Evolutionary conservation across 208 protist species (phyloP), one percentile per base, ranked within the genome.

Genomic region (Leishmania arabica): DNA sequence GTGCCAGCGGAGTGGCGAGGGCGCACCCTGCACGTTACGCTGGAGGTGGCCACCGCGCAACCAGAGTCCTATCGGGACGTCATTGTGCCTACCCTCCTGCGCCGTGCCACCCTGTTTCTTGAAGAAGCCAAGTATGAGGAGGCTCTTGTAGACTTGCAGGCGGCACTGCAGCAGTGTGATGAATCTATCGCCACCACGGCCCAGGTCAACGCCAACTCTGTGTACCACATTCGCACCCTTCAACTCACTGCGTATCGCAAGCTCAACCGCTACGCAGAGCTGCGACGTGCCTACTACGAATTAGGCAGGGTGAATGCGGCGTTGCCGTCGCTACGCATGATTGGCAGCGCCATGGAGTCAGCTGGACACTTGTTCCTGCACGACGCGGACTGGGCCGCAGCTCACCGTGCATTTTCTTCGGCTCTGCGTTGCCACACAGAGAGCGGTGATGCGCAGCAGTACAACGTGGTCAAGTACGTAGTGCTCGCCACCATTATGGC

Each of bases 391-490:
- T 99, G 96, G 95, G 78, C 82, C 49, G 88, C 93, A 9, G 99
- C 98, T 34, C 88, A 99, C 82, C 84, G 88, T 15, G 94, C 98
- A 77, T 99, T 99, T 80, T 97, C 98, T 62, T 69, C 84, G 8
- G 96, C 97, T 0, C 98, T 98, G 87, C 92, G 93, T 72, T 87
- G 94, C 87, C 99, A 98, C 86, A 98, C 98, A 81, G 98, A 99
- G 77, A 90, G 89, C 56, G 98, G 98, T 31, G 98, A 99, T 84
- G 93, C 93, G 31, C 98, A 97, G 81, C 79, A 93, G 60, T 99
- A 92, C 81, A 92, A 97, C 54, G 91, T 97, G 47, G 82, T 96
- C 64, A 81, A 92, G 34, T 94, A 99, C 76, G 98, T 99, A 53
- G 78, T 94, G 27, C 92, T 98, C 2, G 92, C 99, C 88, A 95